phyloP scores from a whole-genome alignment of 148 eudicot genomes.

The Fallopia convolvulus region DNA sequence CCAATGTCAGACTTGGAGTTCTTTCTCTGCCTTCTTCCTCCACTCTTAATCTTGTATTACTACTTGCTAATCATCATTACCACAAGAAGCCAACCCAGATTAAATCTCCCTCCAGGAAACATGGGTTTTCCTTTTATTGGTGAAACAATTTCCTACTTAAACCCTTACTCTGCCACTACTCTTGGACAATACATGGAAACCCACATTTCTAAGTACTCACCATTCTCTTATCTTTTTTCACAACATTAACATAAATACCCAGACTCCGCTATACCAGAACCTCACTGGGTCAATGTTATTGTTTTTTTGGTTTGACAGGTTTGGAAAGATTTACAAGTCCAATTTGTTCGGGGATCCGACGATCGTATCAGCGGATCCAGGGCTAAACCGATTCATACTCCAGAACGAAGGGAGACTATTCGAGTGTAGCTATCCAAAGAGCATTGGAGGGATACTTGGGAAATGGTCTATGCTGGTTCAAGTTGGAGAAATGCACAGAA shows the following conservation, averaged over 20 bases:
- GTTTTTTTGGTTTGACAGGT: slow-evolving; percentile 33
- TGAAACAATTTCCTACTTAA: slow-evolving; percentile 79
- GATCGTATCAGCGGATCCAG: slow-evolving; percentile 87
- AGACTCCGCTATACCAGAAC: too few species aligned
- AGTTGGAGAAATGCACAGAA: slow-evolving; percentile 92
- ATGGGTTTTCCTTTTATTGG: slow-evolving; percentile 94
- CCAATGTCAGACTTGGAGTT: slow-evolving; percentile 68
- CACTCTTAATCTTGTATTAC: slow-evolving; percentile 25
- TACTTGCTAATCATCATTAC: slow-evolving; percentile 33
- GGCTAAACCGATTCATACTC: slow-evolving; percentile 62
- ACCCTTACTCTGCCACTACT: slow-evolving; percentile 76
- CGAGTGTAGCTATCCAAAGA: slow-evolving; percentile 89
- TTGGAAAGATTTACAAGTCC: slow-evolving; percentile 90
- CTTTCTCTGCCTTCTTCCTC: slow-evolving; percentile 37
- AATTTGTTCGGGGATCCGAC: slow-evolving; percentile 90
- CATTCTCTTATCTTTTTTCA: background rate
- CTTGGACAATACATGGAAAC: slow-evolving; percentile 85
- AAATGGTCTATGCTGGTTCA: slow-evolving; percentile 96
- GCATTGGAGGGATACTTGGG: slow-evolving; percentile 96
- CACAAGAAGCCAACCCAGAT: slow-evolving; percentile 29
- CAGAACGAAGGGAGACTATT: slow-evolving; percentile 88
- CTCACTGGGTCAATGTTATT: too few species aligned
- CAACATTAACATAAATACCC: background rate
- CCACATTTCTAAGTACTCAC: slow-evolving; percentile 27
- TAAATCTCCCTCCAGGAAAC: slow-evolving; percentile 83